phyloP scores from a whole-genome alignment of 257 asterid species.

The Pogostemon cablin region DNA sequence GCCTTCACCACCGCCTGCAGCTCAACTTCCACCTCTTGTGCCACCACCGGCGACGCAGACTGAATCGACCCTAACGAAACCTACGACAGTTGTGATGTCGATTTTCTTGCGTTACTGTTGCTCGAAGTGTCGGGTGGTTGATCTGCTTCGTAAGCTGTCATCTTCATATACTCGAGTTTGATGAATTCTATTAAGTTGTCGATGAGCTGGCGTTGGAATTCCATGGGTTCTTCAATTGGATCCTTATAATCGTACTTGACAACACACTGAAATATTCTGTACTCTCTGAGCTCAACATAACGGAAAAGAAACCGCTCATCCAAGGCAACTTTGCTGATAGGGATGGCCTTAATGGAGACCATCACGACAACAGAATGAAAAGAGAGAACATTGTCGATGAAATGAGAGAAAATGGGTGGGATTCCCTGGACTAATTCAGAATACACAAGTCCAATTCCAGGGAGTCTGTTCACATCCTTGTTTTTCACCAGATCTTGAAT shows the following conservation, averaged over 20 bases:
- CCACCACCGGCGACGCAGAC: no score
- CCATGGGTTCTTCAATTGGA: conserved; percentile 45
- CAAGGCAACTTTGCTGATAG: conserved; percentile 52
- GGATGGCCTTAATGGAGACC: conserved; percentile 72
- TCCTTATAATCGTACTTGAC: conserved; percentile 77
- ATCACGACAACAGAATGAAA: conserved; percentile 62
- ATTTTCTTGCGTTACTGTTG: no score
- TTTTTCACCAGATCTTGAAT: conserved; percentile 44
- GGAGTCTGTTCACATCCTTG: conserved; percentile 40
- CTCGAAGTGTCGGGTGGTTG: no score
- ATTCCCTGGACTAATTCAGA: conserved; percentile 75
- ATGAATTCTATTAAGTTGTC: conserved; percentile 56
- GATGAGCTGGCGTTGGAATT: conserved; percentile 51
- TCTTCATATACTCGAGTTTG: conserved; percentile 50
- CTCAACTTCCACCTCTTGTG: conserved; percentile 48
- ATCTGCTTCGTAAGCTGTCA: no score
- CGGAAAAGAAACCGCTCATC: conserved; percentile 71
- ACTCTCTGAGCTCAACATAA: conserved; percentile 52
- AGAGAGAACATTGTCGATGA: conserved; percentile 52
- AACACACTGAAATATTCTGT: conserved; percentile 55
- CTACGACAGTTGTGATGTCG: no score
- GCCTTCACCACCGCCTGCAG: conserved; percentile 47
- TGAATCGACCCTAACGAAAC: no score
- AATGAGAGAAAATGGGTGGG: conserved; percentile 76
- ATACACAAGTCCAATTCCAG: conserved; percentile 65